Conservation (phyloP, 805 yeast genomes). For the Lipomyces yamanashiensis region DNA sequence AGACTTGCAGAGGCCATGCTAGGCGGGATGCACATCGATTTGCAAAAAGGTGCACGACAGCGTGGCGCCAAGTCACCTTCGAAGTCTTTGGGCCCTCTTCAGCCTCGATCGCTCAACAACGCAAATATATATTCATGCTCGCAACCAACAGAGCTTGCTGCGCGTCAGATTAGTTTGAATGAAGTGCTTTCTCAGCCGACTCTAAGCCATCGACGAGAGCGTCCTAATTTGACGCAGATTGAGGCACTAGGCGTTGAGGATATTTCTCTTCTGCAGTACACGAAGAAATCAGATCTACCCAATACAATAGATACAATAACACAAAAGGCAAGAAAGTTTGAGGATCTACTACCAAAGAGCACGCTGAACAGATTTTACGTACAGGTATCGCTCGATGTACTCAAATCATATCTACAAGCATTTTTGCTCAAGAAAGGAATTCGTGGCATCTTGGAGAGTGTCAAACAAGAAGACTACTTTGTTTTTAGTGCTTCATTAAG, state of each 20-base stretch:
- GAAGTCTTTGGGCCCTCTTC: not conserved
- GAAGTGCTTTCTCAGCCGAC: constrained; percentile 14
- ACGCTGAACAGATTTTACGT: constrained; percentile 61
- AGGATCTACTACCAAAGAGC: constrained; percentile 47
- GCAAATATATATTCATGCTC: constrained; percentile 14
- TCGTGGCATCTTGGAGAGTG: constrained; percentile 1
- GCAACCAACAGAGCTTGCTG: constrained; percentile 25
- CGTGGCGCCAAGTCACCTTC: not conserved
- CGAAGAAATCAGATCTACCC: constrained; percentile 20
- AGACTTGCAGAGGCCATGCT: constrained; percentile 57
- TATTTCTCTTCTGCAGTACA: constrained; percentile 24
- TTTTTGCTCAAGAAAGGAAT: constrained; percentile 52
- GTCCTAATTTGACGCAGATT: constrained; percentile 2
- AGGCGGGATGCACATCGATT: constrained; percentile 55
- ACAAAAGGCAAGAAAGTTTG: constrained; percentile 37
- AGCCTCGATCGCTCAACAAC: not conserved
- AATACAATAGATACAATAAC: constrained; percentile 39
- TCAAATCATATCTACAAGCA: constrained; percentile 51
- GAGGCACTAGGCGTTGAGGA: not conserved
- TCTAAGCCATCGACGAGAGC: not conserved
- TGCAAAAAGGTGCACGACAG: constrained; percentile 9
- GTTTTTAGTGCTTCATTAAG: constrained; percentile 5
- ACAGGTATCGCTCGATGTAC: constrained; percentile 49
- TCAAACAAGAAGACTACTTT: constrained; percentile 38
- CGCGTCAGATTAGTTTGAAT: constrained; percentile 2